phyloP scores from a whole-genome alignment of 257 asterid species.

The Solanum pimpinellifolium region DNA sequence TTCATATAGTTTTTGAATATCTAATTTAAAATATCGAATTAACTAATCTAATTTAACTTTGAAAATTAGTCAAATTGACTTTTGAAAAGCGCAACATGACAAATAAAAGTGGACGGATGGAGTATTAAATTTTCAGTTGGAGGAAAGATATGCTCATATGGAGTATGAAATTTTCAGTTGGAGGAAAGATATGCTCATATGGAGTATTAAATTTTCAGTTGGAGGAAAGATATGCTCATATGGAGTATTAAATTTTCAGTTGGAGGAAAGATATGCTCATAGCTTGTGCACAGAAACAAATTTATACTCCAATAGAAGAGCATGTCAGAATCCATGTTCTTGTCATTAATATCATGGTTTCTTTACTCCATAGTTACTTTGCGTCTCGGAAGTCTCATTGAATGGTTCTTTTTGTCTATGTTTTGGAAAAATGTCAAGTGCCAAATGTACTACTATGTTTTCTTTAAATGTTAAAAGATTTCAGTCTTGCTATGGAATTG shows the following conservation, averaged over 20 bases:
- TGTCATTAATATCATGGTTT: background rate
- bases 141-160: background rate
- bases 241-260: background rate
- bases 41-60: no score
- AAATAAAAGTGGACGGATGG: no score
- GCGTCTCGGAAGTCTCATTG: background rate
- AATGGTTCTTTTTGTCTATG: background rate
- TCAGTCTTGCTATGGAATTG: background rate
- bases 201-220: background rate
- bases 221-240: background rate
- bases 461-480: background rate
- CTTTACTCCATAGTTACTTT: background rate
- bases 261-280: background rate
- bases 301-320: background rate
- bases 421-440: background rate
- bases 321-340: background rate
- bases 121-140: background rate
- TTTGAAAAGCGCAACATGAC: no score
- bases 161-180: background rate
- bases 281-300: background rate
- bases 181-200: background rate
- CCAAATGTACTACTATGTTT: background rate
- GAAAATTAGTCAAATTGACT: no score
- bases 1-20: no score
- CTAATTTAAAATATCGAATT: no score